phyloP scores from a whole-genome alignment of 1,139 yeast genomes.

The Tardiomyces blankii region DNA sequence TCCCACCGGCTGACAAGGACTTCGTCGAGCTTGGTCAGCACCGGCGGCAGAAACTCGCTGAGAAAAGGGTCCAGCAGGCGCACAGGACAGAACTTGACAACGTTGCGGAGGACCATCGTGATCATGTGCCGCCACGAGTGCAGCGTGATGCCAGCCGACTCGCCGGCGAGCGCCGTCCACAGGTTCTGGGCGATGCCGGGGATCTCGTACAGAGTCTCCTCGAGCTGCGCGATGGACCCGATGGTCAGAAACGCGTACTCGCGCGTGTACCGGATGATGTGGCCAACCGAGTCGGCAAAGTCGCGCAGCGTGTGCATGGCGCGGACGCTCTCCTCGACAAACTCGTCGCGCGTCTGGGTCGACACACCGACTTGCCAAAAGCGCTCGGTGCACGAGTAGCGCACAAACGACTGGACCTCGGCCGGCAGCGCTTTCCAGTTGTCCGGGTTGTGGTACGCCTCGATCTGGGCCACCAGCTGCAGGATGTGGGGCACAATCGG shows the following conservation, averaged over 20 bases:
- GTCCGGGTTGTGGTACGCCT: conserved; percentile 86
- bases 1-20: conserved; percentile 68
- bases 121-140: conserved; percentile 98
- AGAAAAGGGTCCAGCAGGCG: conserved; percentile 57
- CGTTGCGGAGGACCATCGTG: conserved; percentile 76
- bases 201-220: conserved; percentile 77
- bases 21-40: conserved; percentile 60
- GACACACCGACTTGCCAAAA: conserved; percentile 99
- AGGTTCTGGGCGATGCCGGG: conserved; percentile 68
- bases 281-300: conserved; percentile 98
- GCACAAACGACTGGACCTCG: conserved; percentile 84
- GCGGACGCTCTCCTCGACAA: conserved; percentile 85
- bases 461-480: conserved; percentile 78
- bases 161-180: conserved; percentile 83
- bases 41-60: conserved; percentile 66
- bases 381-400: conserved; percentile 79
- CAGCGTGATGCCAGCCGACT: conserved; percentile 73
- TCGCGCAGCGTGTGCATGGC: conserved; percentile 91
- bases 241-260: conserved; percentile 90
- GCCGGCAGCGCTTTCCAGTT: conserved; percentile 84
- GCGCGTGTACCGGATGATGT: conserved; percentile 85
- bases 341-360: conserved; percentile 86
- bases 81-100: conserved; percentile 80
- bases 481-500: conserved; percentile 87
- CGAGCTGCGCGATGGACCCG: conserved; percentile 83